Evolutionary conservation across 2,329 filamentous ascomycete genomes (phyloP).

Genomic region (Byssochlamys sp.): DNA sequence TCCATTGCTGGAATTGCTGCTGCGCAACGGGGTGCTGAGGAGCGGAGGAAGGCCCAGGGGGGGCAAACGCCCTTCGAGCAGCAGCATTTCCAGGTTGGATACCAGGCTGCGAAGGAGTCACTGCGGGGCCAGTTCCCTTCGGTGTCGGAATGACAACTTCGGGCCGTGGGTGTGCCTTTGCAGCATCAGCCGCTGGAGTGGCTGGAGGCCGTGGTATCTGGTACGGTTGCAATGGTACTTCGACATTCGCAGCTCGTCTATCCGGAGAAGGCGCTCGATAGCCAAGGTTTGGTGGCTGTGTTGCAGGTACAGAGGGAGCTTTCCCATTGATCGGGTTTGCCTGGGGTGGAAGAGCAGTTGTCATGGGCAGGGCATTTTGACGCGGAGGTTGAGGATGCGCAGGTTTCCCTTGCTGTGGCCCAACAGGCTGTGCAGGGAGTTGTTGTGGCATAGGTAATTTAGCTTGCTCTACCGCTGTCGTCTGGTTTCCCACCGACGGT

Average conservation of each 20-base stretch:
- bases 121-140: constrained; percentile 11
- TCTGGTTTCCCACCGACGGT: neutral
- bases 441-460: constrained; percentile 2
- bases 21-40: constrained; percentile 17
- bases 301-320: constrained; percentile 6
- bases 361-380: constrained; percentile 6
- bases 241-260: constrained; percentile 3
- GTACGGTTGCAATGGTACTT: constrained; percentile 6
- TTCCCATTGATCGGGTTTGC: constrained; percentile 13
- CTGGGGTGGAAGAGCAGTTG: constrained; percentile 9
- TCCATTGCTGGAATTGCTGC: constrained; percentile 30
- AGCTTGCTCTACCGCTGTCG: neutral
- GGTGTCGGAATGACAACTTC: constrained; percentile 18
- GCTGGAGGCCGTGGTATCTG: constrained; percentile 12
- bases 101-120: constrained; percentile 8
- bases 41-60: constrained; percentile 8
- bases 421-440: constrained; percentile 1
- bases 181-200: constrained; percentile 6
- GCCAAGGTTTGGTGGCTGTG: constrained; percentile 13
- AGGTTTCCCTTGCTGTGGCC: neutral
- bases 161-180: constrained; percentile 9
- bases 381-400: constrained; percentile 6
- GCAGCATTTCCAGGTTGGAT: constrained; percentile 7
- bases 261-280: constrained; percentile 8
- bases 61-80: constrained; percentile 9